Evolutionary conservation across 1,284 basidiomycete species (phyloP).

Genomic region (Pseudozyma pruni): DNA sequence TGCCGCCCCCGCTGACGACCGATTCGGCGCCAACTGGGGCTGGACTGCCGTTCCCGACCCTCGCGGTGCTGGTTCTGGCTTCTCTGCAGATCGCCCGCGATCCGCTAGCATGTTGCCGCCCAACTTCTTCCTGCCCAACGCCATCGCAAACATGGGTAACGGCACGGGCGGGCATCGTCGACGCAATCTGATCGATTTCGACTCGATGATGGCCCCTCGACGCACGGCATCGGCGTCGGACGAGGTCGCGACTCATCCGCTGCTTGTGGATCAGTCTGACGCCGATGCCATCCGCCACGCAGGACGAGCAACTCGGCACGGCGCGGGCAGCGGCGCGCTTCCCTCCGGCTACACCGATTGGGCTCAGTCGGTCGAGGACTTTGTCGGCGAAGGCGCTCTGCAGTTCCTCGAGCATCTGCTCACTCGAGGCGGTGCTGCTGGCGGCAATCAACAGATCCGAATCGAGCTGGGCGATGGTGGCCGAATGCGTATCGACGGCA

Average conservation of each 20-base stretch:
- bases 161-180: constrained; percentile 40
- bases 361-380: constrained; percentile 81
- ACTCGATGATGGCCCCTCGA: constrained; percentile 47
- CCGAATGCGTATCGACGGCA: constrained; percentile 55
- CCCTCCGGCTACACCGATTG: constrained; percentile 39
- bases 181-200: constrained; percentile 43
- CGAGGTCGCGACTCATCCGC: constrained; percentile 76
- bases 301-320: constrained; percentile 13
- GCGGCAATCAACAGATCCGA: constrained; percentile 45
- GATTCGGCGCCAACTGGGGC: constrained; percentile 65
- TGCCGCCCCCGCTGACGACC: constrained; percentile 53
- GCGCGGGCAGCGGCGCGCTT: constrained; percentile 15
- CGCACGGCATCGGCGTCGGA: constrained; percentile 25
- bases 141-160: constrained; percentile 23
- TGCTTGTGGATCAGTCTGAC: constrained; percentile 75
- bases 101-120: constrained; percentile 38
- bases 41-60: constrained; percentile 53
- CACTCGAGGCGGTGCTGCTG: constrained; percentile 61
- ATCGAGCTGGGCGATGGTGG: constrained; percentile 58
- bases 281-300: constrained; percentile 37
- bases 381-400: constrained; percentile 82
- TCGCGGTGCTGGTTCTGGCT: constrained; percentile 13
- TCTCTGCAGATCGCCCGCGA: constrained; percentile 21
- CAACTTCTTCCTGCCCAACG: constrained; percentile 53
- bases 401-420: constrained; percentile 83